phyloP scores from a whole-genome alignment of 257 asterid species.

The Nicotiana undulata region DNA sequence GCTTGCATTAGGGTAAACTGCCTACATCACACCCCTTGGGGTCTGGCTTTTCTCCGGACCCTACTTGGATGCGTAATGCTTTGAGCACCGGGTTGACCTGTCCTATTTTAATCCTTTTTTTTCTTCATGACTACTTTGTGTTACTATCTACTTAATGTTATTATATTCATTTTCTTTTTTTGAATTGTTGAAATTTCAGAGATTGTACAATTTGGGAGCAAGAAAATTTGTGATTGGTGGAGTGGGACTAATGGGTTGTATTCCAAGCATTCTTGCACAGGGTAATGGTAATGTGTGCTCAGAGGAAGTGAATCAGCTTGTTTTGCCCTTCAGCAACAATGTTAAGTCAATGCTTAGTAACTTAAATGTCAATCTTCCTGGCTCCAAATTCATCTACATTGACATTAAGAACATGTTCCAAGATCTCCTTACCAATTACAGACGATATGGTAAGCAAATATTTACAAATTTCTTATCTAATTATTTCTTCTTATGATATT shows the following conservation, averaged over 20 bases:
- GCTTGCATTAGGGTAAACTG: too few species aligned
- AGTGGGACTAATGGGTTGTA: conserved; percentile 81
- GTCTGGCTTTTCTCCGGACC: too few species aligned
- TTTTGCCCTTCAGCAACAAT: conserved; percentile 59
- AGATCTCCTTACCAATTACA: conserved; percentile 61
- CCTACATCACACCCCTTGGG: too few species aligned
- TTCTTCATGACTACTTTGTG: neutral
- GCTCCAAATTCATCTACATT: conserved; percentile 44
- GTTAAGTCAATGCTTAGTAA: conserved; percentile 57
- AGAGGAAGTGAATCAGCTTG: conserved; percentile 51
- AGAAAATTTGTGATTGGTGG: conserved; percentile 79
- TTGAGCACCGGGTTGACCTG: too few species aligned
- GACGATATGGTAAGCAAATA: conserved; percentile 44
- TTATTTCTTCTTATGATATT: neutral
- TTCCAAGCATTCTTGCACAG: conserved; percentile 74
- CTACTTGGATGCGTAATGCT: too few species aligned
- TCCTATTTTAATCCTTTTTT: too few species aligned
- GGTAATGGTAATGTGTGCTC: conserved; percentile 45
- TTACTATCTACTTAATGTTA: neutral
- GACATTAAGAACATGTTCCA: conserved; percentile 61
- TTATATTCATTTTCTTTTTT: neutral
- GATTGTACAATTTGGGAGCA: conserved; percentile 86
- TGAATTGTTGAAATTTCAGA: conserved; percentile 27
- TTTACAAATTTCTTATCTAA: neutral
- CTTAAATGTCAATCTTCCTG: conserved; percentile 60